These are phyloP conservation scores for Russula dissimulans DNA, from an alignment of 768 basidiomycete species.

Conservation along the genomic window DNA sequence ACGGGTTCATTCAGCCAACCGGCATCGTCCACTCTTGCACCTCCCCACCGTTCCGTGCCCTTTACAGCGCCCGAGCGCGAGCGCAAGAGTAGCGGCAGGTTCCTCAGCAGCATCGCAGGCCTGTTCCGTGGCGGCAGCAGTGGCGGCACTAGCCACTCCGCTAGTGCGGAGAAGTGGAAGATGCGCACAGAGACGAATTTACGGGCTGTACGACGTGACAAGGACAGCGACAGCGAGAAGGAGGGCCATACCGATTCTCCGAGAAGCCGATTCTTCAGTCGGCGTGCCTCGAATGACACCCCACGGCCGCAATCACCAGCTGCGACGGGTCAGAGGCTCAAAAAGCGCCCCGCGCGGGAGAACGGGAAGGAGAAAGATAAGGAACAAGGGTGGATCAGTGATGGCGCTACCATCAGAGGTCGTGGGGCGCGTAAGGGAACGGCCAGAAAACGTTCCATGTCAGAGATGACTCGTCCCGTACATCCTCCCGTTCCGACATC, in stretches of 20 bases:
- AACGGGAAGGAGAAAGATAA: conserved; percentile 8
- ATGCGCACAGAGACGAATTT: conserved; percentile 33
- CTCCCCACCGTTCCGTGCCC: not conserved
- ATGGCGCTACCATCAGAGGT: conserved; percentile 12
- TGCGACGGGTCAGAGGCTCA: not conserved
- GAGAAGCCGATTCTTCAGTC: conserved; percentile 1
- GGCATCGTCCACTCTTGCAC: not conserved
- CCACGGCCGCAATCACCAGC: not conserved
- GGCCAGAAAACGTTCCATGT: not conserved
- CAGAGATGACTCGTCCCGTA: not conserved
- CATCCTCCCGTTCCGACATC: not conserved
- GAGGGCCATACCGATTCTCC: conserved; percentile 16
- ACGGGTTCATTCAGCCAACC: conserved; percentile 17
- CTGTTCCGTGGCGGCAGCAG: conserved; percentile 10
- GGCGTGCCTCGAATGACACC: conserved; percentile 9
- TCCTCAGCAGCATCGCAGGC: conserved; percentile 17
- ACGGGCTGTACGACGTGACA: conserved; percentile 17
- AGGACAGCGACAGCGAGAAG: conserved; percentile 24
- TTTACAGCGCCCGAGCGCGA: not conserved
- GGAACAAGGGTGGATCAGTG: conserved; percentile 16
- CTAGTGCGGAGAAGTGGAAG: conserved; percentile 24
- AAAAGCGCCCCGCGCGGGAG: not conserved
- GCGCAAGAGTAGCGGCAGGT: conserved; percentile 10
- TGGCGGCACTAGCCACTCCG: not conserved
- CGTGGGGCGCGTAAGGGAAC: conserved; percentile 12